Percentiles rank a stretch among this genome's conserved stretches.
phyloP scores from a whole-genome alignment of 106 monocot genomes.

The Acanthochlamys bracteata region DNA sequence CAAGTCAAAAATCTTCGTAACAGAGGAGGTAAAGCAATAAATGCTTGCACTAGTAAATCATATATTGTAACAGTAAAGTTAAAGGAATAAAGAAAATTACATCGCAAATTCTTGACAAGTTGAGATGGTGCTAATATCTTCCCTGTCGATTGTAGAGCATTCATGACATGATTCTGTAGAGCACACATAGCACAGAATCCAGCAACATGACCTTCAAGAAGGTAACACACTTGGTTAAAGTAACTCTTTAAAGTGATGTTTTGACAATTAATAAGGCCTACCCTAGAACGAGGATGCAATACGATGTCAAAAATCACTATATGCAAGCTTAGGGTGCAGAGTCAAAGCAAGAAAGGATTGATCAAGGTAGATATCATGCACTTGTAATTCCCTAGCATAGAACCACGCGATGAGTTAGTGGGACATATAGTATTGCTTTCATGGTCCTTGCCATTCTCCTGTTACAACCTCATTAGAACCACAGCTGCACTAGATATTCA shows the following conservation, averaged over 20 bases:
- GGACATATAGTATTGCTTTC: too few species aligned
- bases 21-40: too few species aligned
- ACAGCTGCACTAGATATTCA: too few species aligned
- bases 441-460: too few species aligned
- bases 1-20: background rate
- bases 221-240: conserved; percentile 2
- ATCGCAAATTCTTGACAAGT: conserved; percentile 81
- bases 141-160: conserved; percentile 79
- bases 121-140: conserved; percentile 79
- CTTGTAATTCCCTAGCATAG: too few species aligned
- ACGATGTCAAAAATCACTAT: too few species aligned
- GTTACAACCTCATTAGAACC: too few species aligned
- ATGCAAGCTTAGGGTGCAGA: too few species aligned
- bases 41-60: background rate
- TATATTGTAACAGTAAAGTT: background rate
- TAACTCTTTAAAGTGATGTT: background rate
- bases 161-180: conserved; percentile 91
- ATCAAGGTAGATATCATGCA: too few species aligned
- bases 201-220: conserved; percentile 62
- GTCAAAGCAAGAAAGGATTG: too few species aligned
- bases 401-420: too few species aligned
- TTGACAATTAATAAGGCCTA: background rate
- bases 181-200: conserved; percentile 98
- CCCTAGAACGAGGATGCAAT: too few species aligned
- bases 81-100: conserved; percentile 36